Base-by-base conservation (phyloP, 2,329 filamentous ascomycete genomes). In the Ceratocystis variospora region DNA sequence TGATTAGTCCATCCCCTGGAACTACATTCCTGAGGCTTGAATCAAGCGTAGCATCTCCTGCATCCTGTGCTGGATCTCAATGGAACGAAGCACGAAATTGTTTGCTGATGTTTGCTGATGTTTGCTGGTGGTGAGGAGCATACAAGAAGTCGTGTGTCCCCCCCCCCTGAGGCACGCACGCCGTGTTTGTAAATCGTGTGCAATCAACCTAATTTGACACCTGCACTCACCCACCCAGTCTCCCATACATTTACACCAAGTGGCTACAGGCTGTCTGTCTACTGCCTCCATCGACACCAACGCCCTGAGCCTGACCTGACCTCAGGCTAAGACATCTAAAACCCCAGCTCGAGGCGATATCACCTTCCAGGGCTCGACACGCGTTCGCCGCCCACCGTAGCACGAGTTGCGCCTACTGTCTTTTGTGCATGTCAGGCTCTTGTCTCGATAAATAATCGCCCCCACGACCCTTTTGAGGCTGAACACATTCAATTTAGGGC, bases 31-130 rank as follows among this genome's bases (percentile, higher is more conserved):
- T 53, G 22, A 53, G 48, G 12, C 8, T 5, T 53, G 10, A 15
- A 53, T 25, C 19, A 28, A 28, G 17, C 55, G 17, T n/a, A 59
- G 55, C 28, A 10, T 59, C 28, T 19, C 7, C 55, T 19, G 7
- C 55, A 59, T 59, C 33, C 53, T 59, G 33, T 31, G 5, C 15
- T 0, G 25, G 28, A 59, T 2, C 5, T 8, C 55, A 59, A 59
- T 28, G 55, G 28, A 3, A 59, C 12, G 33, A 37, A 33, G 10
- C 55, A 37, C 22, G 55, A 3, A 15, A n/a, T 5, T 59, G 28
- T 59, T 59, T 59, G 55, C n/a, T 59, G 28, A 33, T 59, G 28
- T 59, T 59, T 59, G 55, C n/a, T 59, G 28, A 33, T 31, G 55
- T 33, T 37, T 37, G 31, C 17, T 37, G 28, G 22, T n/a, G 28